Evolutionary conservation across 495 filamentous ascomycete species (phyloP), one percentile per base, ranked within the genome.

Genomic region (Hyphodiscus hymeniophilus): DNA sequence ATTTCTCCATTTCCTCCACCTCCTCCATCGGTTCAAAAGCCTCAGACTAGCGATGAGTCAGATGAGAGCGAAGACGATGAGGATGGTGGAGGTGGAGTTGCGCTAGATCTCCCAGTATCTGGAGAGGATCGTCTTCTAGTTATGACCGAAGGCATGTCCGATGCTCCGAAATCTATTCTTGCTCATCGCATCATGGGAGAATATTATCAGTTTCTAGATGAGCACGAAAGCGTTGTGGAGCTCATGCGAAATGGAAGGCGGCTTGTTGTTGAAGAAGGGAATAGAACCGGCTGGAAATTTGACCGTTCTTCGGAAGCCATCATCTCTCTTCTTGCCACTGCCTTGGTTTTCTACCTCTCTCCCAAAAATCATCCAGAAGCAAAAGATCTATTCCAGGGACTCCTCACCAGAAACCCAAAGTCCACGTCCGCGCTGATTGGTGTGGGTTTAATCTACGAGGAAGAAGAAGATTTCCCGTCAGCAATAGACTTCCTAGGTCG

Each of bases 331-430:
- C 75, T 97, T 8, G 91, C 78, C 2, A 94, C 89, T 17, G 79
- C 88, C 0, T 65, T 96, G 28, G 83, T 97, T 4, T 81, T 84
- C 43, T 87, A 94, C 54, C 88, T 95, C 62, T 77, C 88, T 2
- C 94, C 92, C 2, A 84, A 87, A 42, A 75, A 97, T 52, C 92
- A 97, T 57, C 70, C 78, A 20, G 90, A 97, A 68, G 94, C 92
- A 2, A 89, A 85, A 55, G 54, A 50, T 11, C 73, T 94, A 8
- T 99, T 99, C 52, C 80, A 92, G 50, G 68, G 70, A 7, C 85
- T 95, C 1, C 72, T 99, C 0, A 64, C 75, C 34, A 75, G 82
- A 30, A 85, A 87, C 39, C 72, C 79, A 7, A 74, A 70, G 1
- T 88, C 85, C 2, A 89, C 87, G 6, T 66, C 78, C 36, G 92